Evolutionary conservation across 2,329 filamentous ascomycete species (phyloP).

Genomic region (Exophiala bonariae): DNA sequence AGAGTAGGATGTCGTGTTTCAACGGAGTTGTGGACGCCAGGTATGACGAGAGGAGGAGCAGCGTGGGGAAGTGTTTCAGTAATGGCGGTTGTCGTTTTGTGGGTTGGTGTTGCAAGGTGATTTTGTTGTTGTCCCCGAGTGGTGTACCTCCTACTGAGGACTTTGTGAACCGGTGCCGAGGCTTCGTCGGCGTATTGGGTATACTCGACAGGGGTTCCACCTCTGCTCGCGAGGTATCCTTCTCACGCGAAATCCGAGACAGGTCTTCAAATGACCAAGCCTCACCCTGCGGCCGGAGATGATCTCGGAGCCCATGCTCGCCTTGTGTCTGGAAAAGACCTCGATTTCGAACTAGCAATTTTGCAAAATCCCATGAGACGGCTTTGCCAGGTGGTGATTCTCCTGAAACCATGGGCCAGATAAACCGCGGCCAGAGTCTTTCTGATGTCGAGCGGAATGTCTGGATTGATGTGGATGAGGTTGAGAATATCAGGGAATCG

Average conservation of each 20-base stretch:
- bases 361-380: slow-evolving; percentile 77
- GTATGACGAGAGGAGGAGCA: slow-evolving; percentile 49
- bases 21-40: slow-evolving; percentile 48
- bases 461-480: slow-evolving; percentile 70
- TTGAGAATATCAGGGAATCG: slow-evolving; percentile 79
- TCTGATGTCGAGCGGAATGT: slow-evolving; percentile 69
- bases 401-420: slow-evolving; percentile 72
- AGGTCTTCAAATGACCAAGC: slow-evolving; percentile 25
- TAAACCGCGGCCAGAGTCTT: slow-evolving; percentile 82
- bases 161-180: neutral
- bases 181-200: slow-evolving; percentile 4
- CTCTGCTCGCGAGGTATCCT: slow-evolving; percentile 27
- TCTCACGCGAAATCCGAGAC: slow-evolving; percentile 11
- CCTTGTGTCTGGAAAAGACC: slow-evolving; percentile 47
- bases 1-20: slow-evolving; percentile 49
- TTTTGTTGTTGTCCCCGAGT: slow-evolving; percentile 5
- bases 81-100: slow-evolving; percentile 29
- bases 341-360: slow-evolving; percentile 64
- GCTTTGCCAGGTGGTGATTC: slow-evolving; percentile 52
- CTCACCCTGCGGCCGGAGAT: slow-evolving; percentile 17
- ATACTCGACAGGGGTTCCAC: neutral
- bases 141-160: neutral
- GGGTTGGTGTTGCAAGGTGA: neutral
- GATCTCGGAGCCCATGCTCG: slow-evolving; percentile 44
- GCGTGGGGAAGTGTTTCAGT: slow-evolving; percentile 47